phyloP scores from a whole-genome alignment of 805 yeast species.

The Starmerella ratchasimensis region DNA sequence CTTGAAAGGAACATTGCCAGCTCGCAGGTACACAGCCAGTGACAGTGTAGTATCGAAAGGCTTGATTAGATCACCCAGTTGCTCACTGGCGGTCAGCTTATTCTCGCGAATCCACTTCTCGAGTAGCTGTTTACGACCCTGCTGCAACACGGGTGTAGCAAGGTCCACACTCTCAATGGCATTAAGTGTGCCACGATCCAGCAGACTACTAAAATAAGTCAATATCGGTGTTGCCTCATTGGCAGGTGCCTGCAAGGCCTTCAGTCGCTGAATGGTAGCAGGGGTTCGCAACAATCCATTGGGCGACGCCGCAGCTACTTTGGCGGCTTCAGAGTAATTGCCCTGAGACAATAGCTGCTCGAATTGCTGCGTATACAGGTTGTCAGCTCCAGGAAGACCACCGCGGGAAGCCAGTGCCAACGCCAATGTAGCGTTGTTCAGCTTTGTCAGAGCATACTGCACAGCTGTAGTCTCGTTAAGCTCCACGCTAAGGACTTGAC shows the following conservation, averaged over 20 bases:
- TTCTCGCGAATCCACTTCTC: slow-evolving; percentile 96
- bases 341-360: slow-evolving; percentile 71
- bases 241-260: slow-evolving; percentile 78
- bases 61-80: slow-evolving; percentile 89
- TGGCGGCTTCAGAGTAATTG: slow-evolving; percentile 84
- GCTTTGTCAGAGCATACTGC: slow-evolving; percentile 75
- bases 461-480: slow-evolving; percentile 71
- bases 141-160: slow-evolving; percentile 89
- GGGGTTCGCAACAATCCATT: slow-evolving; percentile 72
- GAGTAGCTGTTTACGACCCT: slow-evolving; percentile 80
- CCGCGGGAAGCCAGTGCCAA: slow-evolving; percentile 84
- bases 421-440: slow-evolving; percentile 78
- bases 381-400: slow-evolving; percentile 95
- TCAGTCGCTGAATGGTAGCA: slow-evolving; percentile 84
- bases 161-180: slow-evolving; percentile 87
- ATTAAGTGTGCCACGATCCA: slow-evolving; percentile 87
- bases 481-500: slow-evolving; percentile 89
- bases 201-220: slow-evolving; percentile 78
- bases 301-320: slow-evolving; percentile 89
- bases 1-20: slow-evolving; percentile 61
- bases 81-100: slow-evolving; percentile 89
- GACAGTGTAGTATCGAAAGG: slow-evolving; percentile 77
- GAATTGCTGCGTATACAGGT: slow-evolving; percentile 79
- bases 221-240: slow-evolving; percentile 91
- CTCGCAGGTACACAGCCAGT: slow-evolving; percentile 75